Evolutionary conservation across 2,329 filamentous ascomycete species (phyloP).

Genomic region (Ophiocordyceps polyrhachis-furcata): DNA sequence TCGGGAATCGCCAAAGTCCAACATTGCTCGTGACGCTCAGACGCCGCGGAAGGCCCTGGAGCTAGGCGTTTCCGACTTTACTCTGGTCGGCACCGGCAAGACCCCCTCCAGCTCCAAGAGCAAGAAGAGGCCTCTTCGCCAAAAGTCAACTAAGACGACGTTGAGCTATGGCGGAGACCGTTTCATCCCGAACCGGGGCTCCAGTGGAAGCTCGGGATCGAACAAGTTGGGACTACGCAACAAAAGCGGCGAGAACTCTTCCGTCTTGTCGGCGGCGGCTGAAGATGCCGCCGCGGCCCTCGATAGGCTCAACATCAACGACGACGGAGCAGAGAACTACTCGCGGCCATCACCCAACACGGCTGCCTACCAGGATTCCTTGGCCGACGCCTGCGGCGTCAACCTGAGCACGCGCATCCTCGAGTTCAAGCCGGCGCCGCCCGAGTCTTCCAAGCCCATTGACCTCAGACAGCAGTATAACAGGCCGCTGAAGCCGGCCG

Average conservation of each 20-base stretch:
- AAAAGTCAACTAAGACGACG: constrained; percentile 57
- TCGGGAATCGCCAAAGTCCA: constrained; percentile 87
- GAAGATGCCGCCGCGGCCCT: constrained; percentile 67
- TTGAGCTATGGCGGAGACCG: constrained; percentile 69
- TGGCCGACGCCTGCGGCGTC: constrained; percentile 82
- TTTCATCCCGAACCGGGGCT: constrained; percentile 86
- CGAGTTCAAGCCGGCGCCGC: constrained; percentile 94
- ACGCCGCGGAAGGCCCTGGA: constrained; percentile 73
- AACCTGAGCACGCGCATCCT: constrained; percentile 89
- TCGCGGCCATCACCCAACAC: constrained; percentile 71
- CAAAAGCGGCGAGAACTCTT: constrained; percentile 61
- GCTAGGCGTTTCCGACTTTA: constrained; percentile 82
- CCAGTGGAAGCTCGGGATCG: constrained; percentile 69
- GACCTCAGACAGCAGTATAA: constrained; percentile 97
- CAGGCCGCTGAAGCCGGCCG: constrained; percentile 69
- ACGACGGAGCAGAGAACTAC: constrained; percentile 51
- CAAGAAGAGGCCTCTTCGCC: constrained; percentile 32
- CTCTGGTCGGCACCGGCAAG: constrained; percentile 69
- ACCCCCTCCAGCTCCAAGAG: constrained; percentile 39
- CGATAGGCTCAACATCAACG: constrained; percentile 56
- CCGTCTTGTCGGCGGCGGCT: constrained; percentile 57
- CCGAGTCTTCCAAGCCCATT: constrained; percentile 95
- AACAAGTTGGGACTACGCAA: constrained; percentile 64
- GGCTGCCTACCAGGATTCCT: constrained; percentile 77
- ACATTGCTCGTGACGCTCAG: constrained; percentile 59